Evolutionary conservation across 1,284 basidiomycete species (phyloP).

Genomic region (Sparassis latifolia): DNA sequence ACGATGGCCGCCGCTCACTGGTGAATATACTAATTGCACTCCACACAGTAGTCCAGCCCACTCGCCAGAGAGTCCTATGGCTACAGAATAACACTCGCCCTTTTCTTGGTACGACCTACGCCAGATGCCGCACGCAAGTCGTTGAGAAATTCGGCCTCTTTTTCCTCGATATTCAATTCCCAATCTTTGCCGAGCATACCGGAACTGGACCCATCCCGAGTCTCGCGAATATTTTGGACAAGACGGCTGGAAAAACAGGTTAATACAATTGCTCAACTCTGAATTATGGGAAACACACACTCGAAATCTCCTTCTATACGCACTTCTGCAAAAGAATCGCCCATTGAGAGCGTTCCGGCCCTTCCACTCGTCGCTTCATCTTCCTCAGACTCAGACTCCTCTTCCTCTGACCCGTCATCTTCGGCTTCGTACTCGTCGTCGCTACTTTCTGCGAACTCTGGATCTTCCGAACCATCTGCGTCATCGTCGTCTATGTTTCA

Average conservation of each 20-base stretch:
- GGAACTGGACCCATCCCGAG: constrained; percentile 38
- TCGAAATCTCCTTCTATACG: constrained; percentile 30
- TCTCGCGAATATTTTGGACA: constrained; percentile 51
- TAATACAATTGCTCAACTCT: not conserved
- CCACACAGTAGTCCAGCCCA: too few species aligned
- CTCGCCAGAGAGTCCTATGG: not conserved
- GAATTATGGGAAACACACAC: constrained; percentile 11
- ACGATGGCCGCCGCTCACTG: too few species aligned
- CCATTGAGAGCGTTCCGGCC: not conserved
- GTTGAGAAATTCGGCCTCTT: constrained; percentile 61
- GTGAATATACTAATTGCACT: too few species aligned
- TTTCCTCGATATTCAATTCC: constrained; percentile 62
- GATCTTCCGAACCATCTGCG: not conserved
- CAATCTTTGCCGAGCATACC: constrained; percentile 55
- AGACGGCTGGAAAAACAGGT: constrained; percentile 40
- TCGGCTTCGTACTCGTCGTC: not conserved
- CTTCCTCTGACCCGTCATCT: constrained; percentile 2
- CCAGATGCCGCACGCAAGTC: constrained; percentile 67
- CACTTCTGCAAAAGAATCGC: constrained; percentile 13
- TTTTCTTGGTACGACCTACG: constrained; percentile 47
- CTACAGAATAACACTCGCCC: constrained; percentile 25
- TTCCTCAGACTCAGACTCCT: constrained; percentile 1
- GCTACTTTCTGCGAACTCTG: not conserved
- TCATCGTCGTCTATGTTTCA: too few species aligned
- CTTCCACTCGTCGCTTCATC: constrained; percentile 1